Base-by-base conservation (phyloP, 805 yeast genomes). In the Zygosaccharomyces rouxii region DNA sequence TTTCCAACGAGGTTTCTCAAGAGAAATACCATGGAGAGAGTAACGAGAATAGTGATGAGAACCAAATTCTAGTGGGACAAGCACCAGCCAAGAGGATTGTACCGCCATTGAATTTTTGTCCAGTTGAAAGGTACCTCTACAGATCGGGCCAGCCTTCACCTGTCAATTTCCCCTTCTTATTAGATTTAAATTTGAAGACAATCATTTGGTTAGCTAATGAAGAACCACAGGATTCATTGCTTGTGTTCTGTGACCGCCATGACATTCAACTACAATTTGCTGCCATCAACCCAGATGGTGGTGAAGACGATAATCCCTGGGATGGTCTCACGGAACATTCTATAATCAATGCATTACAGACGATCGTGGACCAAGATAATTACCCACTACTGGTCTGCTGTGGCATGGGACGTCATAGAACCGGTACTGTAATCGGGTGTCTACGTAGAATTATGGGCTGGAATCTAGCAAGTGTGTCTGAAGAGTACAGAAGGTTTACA, bases 381-480 rank as follows among this genome's bases (percentile, higher is more conserved):
- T 87, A 88, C 60, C 98, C 99, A 0, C 59, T 94, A 52, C 71
- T 94, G 44, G 90, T 90, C 4, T 94, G 98, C 66, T 94, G 98
- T 60, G 97, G 97, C 11, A 94, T 94, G 99, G 99, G 99, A 0
- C 74, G 99, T 56, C 99, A 92, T 67, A 75, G 99, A 55, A 90
- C 98, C 0, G 99, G 99, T 1, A 90, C 98, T 0, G 96, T 94
- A 3, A 81, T 94, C 51, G 99, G 99, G 0, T 92, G 99, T 66
- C 71, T 92, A 41, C 73, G 99, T 54, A 76, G 96, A 51, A 71
- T 94, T 16, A 97, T 94, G 74, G 92, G 95, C n/a, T 92, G 99
- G 99, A 94, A 95, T 61, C 71, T 92, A 63, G 97, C 98, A 9
- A 69, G 86, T 64, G 94, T 92, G 1, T 80, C 89, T 48, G 99